phyloP scores from a whole-genome alignment of 176 grass and related monocot species.

The Paspalum vaginatum region DNA sequence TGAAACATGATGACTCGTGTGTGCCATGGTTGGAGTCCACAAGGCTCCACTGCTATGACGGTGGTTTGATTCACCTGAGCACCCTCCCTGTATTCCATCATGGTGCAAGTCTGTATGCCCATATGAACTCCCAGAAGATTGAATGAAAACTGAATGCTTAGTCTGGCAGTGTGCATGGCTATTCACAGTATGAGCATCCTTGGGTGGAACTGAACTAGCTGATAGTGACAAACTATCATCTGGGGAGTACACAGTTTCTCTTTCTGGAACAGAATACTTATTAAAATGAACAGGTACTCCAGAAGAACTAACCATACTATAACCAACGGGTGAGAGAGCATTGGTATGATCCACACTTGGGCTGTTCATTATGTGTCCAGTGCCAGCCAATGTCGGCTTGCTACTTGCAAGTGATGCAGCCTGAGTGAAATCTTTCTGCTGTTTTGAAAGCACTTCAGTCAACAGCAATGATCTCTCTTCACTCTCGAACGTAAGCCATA shows the following conservation, averaged over 20 bases:
- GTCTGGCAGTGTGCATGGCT: constrained; percentile 31
- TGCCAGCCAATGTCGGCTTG: constrained; percentile 40
- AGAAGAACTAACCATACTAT: constrained; percentile 47
- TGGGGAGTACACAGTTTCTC: constrained; percentile 34
- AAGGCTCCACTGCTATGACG: constrained; percentile 31
- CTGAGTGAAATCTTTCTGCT: constrained; percentile 63
- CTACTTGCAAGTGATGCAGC: constrained; percentile 47
- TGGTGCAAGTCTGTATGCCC: constrained; percentile 38
- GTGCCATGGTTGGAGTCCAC: constrained; percentile 39
- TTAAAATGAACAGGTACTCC: constrained; percentile 28
- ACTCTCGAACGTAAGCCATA: constrained; percentile 89
- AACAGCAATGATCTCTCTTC: constrained; percentile 84
- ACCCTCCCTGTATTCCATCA: constrained; percentile 45
- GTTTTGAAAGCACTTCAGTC: constrained; percentile 73
- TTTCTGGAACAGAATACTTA: constrained; percentile 45
- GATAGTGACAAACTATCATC: constrained; percentile 48
- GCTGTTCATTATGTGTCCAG: constrained; percentile 33
- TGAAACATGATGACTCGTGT: constrained; percentile 33
- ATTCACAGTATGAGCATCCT: constrained; percentile 40
- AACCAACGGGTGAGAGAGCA: constrained; percentile 45
- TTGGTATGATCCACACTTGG: constrained; percentile 47
- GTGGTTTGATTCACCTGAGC: constrained; percentile 51
- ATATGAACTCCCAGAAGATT: constrained; percentile 42
- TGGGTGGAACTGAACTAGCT: constrained; percentile 48
- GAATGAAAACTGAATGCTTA: constrained; percentile 33